Percentiles rank a stretch among this genome's conserved stretches.
phyloP scores from a whole-genome alignment of 768 basidiomycete species.

The Favolaschia claudopus region DNA sequence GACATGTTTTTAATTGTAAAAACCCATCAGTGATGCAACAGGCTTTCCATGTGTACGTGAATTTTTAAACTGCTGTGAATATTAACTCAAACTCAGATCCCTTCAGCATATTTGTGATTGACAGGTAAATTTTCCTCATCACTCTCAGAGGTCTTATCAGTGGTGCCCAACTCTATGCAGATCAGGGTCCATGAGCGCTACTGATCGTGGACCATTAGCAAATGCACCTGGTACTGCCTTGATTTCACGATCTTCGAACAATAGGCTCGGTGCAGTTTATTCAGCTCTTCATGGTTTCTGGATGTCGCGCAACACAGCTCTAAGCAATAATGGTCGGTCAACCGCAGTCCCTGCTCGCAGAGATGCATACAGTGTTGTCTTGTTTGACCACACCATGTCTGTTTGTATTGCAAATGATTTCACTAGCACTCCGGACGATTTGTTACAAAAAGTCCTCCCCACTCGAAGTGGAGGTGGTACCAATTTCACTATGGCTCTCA shows the following conservation, averaged over 20 bases:
- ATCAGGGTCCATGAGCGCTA: constrained; percentile 51
- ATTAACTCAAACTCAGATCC: neutral
- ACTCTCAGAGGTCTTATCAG: neutral
- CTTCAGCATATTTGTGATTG: constrained; percentile 60
- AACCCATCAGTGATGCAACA: constrained; percentile 56
- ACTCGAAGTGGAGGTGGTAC: constrained; percentile 45
- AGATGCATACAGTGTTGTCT: constrained; percentile 45
- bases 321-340: constrained; percentile 1
- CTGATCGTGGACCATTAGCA: constrained; percentile 49
- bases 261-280: constrained; percentile 60
- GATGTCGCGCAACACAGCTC: constrained; percentile 27
- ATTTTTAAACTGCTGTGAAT: neutral
- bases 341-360: constrained; percentile 12
- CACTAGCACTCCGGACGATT: constrained; percentile 47
- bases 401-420: constrained; percentile 53
- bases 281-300: constrained; percentile 37
- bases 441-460: constrained; percentile 46
- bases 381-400: constrained; percentile 44
- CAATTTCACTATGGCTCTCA: constrained; percentile 50
- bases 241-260: constrained; percentile 32
- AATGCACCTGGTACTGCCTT: constrained; percentile 46
- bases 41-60: constrained; percentile 60
- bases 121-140: constrained; percentile 41
- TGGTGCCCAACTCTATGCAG: constrained; percentile 28
- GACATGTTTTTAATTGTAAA: constrained; percentile 56